Evolutionary conservation across 768 basidiomycete genomes (phyloP), one percentile per base, ranked within the genome.

Genomic region (Cystofilobasidium ferigula): DNA sequence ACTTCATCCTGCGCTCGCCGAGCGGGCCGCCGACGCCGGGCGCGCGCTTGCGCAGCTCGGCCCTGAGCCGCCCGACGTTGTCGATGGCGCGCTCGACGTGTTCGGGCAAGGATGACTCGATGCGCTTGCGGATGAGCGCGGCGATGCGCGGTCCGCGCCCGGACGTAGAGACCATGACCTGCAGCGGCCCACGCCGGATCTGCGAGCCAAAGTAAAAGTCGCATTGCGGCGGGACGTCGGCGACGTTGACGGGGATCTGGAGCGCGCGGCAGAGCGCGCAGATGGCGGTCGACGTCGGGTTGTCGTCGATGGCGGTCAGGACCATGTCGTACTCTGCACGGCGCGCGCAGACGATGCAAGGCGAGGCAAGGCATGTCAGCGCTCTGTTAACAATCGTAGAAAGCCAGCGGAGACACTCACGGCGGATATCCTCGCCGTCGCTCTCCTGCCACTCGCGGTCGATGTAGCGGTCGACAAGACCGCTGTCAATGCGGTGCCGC

Each of bases 191-290:
- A 68, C 85, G 82, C 35, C 89, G 85, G 67, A 97, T 84, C 75
- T 90, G 88, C 3, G 89, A 87, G 58, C 95, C 95, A 78, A 98
- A 99, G 80, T 93, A 98, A 73, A 99, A 99, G 77, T 99, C 94
- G 80, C 95, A 99, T 51, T 62, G 43, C 1, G 68, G 68, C 3
- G 95, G 95, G 67, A 97, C 87, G 78, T 99, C 94, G 43, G 95
- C 95, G 68, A 91, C 90, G 76, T 99, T 99, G 62, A 94, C 86
- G 9, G 92, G 90, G 58, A 97, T 86, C 56, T 80, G 82, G 61
- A 76, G 79, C 30, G 81, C 78, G 62, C 90, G 78, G 71, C 87
- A 87, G 71, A 85, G 78, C 12, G 80, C 72, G 72, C 82, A 86
- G 51, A 98, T 92, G n/a, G 80, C 73, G 61, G 82, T 82, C 30